Base-by-base conservation (phyloP, 352 stramenopile species). In the Pythium rishiriense region DNA sequence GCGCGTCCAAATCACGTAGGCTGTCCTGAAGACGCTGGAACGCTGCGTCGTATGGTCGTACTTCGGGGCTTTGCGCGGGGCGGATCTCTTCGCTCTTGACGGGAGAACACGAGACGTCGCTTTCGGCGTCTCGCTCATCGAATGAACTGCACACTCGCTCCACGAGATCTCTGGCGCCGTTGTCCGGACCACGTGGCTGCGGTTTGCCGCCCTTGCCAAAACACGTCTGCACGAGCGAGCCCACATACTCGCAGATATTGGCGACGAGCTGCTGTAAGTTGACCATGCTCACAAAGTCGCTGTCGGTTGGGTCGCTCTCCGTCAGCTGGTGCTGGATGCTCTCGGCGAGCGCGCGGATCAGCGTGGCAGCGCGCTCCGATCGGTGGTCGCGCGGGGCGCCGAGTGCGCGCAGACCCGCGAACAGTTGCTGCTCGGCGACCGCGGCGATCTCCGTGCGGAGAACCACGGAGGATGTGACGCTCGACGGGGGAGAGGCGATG, bases 1-100 rank as follows among this genome's bases (percentile, higher is more conserved):
- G n/a, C n/a, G 50, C 31, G 19, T 41, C 5, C n/a, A 72, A 53
- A 12, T 29, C 21, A 17, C 41, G 37, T 24, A 72, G 10, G 26
- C 54, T 54, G 15, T 14, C 29, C n/a, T 72, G 58, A 24, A 66
- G 46, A 24, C 8, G 19, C 0, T 50, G 37, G 35, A 68, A 66
- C 5, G 31, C 15, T 4, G 48, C 10, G 39, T 64, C 55, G 52
- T 45, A 51, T 9, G 62, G 55, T 12, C 22, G 2, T 4, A 69
- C 50, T 0, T 17, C 15, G 29, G 11, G 11, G 22, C 35, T 28
- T 6, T 21, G 4, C 14, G 45, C 10, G 22, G 26, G 43, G 7
- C 35, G 19, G 14, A 56, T 46, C 29, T 62, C 50, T 21, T 70
- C 48, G 15, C 7, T 22, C 35, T 53, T 46, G n/a, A 56, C 53